Conservation (phyloP, 2,329 filamentous ascomycete species). For the Pseudogymnoascus sp. region DNA sequence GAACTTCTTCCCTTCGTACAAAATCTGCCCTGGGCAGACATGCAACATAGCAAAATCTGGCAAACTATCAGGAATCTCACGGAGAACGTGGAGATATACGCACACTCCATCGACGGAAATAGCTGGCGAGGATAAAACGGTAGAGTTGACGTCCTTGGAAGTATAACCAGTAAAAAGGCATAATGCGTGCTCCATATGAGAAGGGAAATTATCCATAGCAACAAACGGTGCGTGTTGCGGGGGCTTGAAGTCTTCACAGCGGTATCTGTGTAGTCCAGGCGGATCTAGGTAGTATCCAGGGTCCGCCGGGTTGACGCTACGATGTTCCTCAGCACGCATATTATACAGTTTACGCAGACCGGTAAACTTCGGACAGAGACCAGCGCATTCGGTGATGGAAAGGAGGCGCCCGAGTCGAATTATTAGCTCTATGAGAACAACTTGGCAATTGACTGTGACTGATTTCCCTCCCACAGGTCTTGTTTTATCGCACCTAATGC, state of each 20-base stretch:
- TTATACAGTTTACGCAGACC: neutral
- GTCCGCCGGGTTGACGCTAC: neutral
- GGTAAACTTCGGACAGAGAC: neutral
- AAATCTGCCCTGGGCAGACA: neutral
- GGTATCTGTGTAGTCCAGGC: neutral
- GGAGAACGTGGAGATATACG: neutral
- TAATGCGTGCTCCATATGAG: neutral
- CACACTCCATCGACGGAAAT: neutral
- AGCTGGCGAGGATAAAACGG: neutral
- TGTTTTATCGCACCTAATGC: neutral
- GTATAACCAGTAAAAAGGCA: neutral
- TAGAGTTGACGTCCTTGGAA: neutral
- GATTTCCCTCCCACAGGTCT: neutral
- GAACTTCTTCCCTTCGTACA: neutral
- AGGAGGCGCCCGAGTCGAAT: neutral
- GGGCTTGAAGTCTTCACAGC: neutral
- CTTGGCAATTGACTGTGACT: neutral
- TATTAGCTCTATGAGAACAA: neutral
- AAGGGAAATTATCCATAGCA: neutral
- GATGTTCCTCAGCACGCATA: neutral
- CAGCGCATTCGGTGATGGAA: neutral
- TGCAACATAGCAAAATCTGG: neutral
- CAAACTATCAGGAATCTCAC: neutral
- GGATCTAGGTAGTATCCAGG: neutral
- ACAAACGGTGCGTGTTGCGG: neutral